A percentile compares a stretch with the other conserved stretches of the same genome.
Conservation (phyloP, 345 rosid species). For the Moringa oleifera region DNA sequence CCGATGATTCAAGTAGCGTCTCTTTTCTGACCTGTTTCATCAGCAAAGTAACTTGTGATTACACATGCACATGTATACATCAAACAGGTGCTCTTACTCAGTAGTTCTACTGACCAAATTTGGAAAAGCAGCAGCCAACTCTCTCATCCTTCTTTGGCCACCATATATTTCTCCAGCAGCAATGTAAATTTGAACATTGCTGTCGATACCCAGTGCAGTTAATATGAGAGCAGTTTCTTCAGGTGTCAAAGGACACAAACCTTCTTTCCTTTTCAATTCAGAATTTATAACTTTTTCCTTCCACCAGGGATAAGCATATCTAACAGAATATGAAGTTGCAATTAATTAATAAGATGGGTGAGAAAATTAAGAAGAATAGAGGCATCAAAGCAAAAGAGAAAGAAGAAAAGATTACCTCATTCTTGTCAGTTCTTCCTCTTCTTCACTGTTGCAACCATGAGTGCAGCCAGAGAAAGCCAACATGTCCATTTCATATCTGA, state of each 20-base stretch:
- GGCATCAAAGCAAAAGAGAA: slow-evolving; percentile 6
- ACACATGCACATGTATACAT: neutral
- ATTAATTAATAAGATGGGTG: slow-evolving; percentile 8
- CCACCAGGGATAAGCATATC: slow-evolving; percentile 92
- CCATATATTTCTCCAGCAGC: slow-evolving; percentile 99
- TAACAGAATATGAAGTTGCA: slow-evolving; percentile 18
- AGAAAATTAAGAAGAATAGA: neutral
- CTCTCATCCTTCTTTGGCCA: slow-evolving; percentile 65
- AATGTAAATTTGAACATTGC: slow-evolving; percentile 72
- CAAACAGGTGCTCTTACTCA: neutral
- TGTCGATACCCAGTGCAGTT: slow-evolving; percentile 70
- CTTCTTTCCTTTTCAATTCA: slow-evolving; percentile 77
- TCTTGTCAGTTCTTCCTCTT: slow-evolving; percentile 75
- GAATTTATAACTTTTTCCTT: slow-evolving; percentile 81
- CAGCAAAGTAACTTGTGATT: slow-evolving; percentile 1
- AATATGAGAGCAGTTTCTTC: slow-evolving; percentile 88
- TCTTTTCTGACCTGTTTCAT: slow-evolving; percentile 77
- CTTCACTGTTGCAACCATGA: slow-evolving; percentile 73
- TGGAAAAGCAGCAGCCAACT: slow-evolving; percentile 58
- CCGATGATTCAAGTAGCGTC: slow-evolving; percentile 56
- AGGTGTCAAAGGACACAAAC: slow-evolving; percentile 92
- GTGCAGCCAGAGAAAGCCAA: slow-evolving; percentile 95
- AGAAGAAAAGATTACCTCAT: slow-evolving; percentile 61
- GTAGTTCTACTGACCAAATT: slow-evolving; percentile 73
- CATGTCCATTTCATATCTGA: slow-evolving; percentile 99